Percentiles rank a stretch among this genome's conserved stretches.
Evolutionary conservation across 2,329 filamentous ascomycete species (phyloP).

Genomic region (Albophoma yamanashiensis): DNA sequence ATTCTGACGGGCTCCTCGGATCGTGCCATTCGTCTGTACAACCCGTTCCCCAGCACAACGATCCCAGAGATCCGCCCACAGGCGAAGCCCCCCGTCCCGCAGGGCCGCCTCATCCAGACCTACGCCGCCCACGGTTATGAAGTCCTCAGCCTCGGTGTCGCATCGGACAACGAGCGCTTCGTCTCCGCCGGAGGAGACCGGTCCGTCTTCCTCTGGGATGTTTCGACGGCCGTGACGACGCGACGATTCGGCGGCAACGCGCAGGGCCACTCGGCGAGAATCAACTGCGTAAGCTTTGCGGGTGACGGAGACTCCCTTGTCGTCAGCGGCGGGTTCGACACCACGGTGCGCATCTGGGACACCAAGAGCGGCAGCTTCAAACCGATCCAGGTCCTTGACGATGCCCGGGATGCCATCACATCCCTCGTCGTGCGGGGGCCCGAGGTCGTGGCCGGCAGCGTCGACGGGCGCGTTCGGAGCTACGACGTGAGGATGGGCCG

Average conservation of each 20-base stretch:
- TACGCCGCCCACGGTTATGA: constrained; percentile 90
- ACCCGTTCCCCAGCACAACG: constrained; percentile 47
- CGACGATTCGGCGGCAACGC: constrained; percentile 57
- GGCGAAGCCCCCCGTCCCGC: constrained; percentile 21
- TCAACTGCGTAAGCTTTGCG: constrained; percentile 72
- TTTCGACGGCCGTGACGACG: constrained; percentile 65
- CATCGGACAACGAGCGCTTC: constrained; percentile 71
- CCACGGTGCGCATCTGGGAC: constrained; percentile 70
- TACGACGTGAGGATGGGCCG: constrained; percentile 77
- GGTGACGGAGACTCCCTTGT: constrained; percentile 66
- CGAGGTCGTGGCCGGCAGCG: constrained; percentile 64
- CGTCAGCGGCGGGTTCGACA: constrained; percentile 64
- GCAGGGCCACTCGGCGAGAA: constrained; percentile 56
- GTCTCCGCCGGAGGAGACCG: constrained; percentile 85
- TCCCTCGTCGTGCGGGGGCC: constrained; percentile 34
- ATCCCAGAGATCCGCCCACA: constrained; percentile 16
- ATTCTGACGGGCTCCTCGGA: constrained; percentile 81
- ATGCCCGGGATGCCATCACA: constrained; percentile 61
- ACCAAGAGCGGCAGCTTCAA: constrained; percentile 40
- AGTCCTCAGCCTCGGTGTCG: constrained; percentile 70
- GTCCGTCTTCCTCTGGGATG: constrained; percentile 89
- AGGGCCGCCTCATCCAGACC: constrained; percentile 65
- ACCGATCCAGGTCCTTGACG: constrained; percentile 61
- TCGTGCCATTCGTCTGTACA: constrained; percentile 77
- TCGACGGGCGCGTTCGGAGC: constrained; percentile 70